Conservation (phyloP, 2,329 filamentous ascomycete genomes). For the Penicillium rolfsii region DNA sequence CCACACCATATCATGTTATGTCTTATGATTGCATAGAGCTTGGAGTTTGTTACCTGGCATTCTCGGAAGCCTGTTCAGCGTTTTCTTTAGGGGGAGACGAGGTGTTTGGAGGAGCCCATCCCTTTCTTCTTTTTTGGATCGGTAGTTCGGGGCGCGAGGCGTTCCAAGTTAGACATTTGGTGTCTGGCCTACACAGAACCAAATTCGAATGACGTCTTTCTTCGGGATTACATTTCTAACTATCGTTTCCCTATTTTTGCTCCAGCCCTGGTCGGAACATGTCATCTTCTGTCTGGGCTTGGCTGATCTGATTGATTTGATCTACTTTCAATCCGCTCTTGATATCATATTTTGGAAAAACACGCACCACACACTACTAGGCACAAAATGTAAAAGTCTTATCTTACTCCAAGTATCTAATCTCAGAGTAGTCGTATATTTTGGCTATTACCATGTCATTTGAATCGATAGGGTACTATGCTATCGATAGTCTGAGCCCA, state of each 20-base stretch:
- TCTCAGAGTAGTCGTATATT: not conserved
- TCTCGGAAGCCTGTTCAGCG: slow-evolving; percentile 32
- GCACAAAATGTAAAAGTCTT: slow-evolving; percentile 14
- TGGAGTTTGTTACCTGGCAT: slow-evolving; percentile 41
- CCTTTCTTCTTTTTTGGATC: slow-evolving; percentile 1
- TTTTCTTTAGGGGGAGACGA: slow-evolving; percentile 23
- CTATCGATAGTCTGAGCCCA: not conserved
- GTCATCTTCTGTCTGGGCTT: not conserved
- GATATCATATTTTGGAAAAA: slow-evolving; percentile 1
- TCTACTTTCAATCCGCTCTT: slow-evolving; percentile 2
- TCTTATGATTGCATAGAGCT: slow-evolving; percentile 43
- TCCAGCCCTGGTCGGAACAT: not conserved
- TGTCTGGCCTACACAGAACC: not conserved
- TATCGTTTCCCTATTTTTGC: not conserved
- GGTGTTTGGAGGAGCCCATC: slow-evolving; percentile 23
- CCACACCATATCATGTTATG: slow-evolving; percentile 33
- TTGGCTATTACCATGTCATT: not conserved
- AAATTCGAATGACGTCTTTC: not conserved
- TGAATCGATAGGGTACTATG: not conserved
- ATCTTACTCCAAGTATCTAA: not conserved
- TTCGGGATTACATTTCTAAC: not conserved
- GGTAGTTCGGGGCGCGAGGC: not conserved
- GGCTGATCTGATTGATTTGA: not conserved
- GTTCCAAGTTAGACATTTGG: not conserved
- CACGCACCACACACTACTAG: not conserved